phyloP scores from a whole-genome alignment of 257 asterid species.

The Verbascum thapsus region DNA sequence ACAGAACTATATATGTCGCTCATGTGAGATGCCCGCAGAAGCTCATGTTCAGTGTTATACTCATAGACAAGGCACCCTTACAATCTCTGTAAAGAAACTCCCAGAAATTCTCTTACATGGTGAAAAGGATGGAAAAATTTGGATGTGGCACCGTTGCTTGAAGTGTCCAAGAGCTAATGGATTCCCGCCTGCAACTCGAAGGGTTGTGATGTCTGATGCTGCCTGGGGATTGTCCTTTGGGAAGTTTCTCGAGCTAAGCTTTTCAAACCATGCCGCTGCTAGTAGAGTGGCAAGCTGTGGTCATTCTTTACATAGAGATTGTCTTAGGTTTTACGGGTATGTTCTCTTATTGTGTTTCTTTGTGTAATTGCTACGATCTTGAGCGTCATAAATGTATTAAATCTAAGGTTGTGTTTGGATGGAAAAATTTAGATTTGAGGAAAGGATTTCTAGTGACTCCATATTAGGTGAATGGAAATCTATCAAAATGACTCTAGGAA shows the following conservation, averaged over 20 bases:
- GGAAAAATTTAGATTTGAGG: no score
- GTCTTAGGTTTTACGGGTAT: slow-evolving; percentile 98
- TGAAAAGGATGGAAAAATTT: slow-evolving; percentile 83
- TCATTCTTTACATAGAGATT: slow-evolving; percentile 92
- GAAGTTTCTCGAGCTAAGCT: slow-evolving; percentile 96
- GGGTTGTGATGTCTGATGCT: slow-evolving; percentile 98
- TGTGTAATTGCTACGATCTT: not conserved
- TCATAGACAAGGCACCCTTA: slow-evolving; percentile 92
- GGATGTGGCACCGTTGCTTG: slow-evolving; percentile 99
- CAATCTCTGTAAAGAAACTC: slow-evolving; percentile 88
- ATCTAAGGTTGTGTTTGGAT: no score
- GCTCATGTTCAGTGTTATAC: slow-evolving; percentile 97
- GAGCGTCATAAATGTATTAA: slow-evolving; percentile 18
- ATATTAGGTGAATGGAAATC: no score
- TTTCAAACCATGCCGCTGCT: slow-evolving; percentile 98
- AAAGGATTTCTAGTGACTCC: no score
- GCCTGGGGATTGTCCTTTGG: slow-evolving; percentile 99
- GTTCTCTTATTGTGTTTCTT: slow-evolving; percentile 29
- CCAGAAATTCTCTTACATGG: slow-evolving; percentile 79
- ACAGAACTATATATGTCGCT: slow-evolving; percentile 78
- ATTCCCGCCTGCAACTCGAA: slow-evolving; percentile 91
- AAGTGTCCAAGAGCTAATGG: slow-evolving; percentile 85
- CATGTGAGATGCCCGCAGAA: slow-evolving; percentile 93
- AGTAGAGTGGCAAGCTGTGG: slow-evolving; percentile 99
- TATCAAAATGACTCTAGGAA: not conserved